Base-by-base conservation (phyloP, 1,284 basidiomycete species). In the Termitomyces sp. region DNA sequence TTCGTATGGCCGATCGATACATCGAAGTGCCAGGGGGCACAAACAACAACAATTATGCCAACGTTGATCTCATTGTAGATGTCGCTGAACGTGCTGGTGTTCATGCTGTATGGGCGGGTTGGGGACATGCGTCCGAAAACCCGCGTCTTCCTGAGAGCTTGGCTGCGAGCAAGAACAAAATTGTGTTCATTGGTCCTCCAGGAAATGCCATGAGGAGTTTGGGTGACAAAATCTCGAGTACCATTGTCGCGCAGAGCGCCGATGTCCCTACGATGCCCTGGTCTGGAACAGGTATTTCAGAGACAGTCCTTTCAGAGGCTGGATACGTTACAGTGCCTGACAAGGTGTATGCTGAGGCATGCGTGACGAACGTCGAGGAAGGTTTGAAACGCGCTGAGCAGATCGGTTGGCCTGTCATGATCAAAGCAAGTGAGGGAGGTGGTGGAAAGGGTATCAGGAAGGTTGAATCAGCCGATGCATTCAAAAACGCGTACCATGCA, bases 11-110 rank as follows among this genome's bases (percentile, higher is more conserved):
- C 34, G 97, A 99, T 73, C 88, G 95, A 67, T 99, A 97, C 70
- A 91, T 99, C 65, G 97, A 99, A 74, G 97, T 99, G 6, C 96
- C 97, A 24, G 97, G 97, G 62, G 97, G 97, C 58, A 84, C 88
- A 48, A 99, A 99, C 74, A 99, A 99, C 81, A 97, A 99, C 82
- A 99, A 99, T 76, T 99, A 99, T 70, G 97, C 97, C 65, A 99
- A 99, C 70, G 97, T 99, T 65, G 97, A 99, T 70, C 88, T 98
- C 65, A 99, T 99, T 66, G 92, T 99, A 60, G 97, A 99, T 68
- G 86, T 99, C 57, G 97, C 97, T 43, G 95, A 99, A 75, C 89
- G 97, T 61, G 84, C 93, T 31, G 95, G 94, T 46, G 97, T 99
- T 2, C 96, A 99, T 70, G 97, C 97, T 48, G 97, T 99, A 36